Conservation (phyloP, 257 asterid species). For the Craterostigma plantagineum region DNA sequence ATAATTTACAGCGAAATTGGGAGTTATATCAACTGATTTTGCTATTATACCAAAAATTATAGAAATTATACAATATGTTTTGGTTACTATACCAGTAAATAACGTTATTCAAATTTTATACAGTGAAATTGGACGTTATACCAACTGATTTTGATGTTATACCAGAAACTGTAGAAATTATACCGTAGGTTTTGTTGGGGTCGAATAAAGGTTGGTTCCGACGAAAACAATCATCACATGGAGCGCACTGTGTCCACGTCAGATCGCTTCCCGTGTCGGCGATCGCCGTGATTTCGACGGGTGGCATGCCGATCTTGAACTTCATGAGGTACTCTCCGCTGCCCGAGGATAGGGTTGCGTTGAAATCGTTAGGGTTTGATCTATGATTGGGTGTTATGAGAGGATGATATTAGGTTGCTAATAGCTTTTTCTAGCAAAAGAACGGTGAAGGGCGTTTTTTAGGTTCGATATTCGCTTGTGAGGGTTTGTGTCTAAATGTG, state of each 20-base stretch:
- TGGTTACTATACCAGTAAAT: too few species aligned
- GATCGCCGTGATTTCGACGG: background rate
- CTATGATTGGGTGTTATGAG: background rate
- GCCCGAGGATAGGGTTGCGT: background rate
- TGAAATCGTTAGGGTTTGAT: background rate
- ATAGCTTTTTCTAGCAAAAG: background rate
- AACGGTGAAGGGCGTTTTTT: background rate
- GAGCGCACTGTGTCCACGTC: conserved; percentile 3
- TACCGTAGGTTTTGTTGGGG: background rate
- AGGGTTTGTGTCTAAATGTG: background rate
- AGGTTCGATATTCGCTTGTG: background rate
- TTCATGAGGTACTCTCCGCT: background rate
- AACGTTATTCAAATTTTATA: too few species aligned
- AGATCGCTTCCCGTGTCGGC: conserved; percentile 5
- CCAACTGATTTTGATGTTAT: too few species aligned
- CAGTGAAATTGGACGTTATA: too few species aligned
- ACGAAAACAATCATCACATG: background rate
- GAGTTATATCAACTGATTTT: too few species aligned
- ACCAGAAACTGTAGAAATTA: too few species aligned
- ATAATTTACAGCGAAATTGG: too few species aligned
- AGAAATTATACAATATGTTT: too few species aligned
- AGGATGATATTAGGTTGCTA: too few species aligned
- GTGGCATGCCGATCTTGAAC: background rate
- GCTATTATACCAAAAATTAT: too few species aligned
- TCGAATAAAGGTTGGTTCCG: background rate